Evolutionary conservation across 805 yeast genomes (phyloP), one percentile per base, ranked within the genome.

Genomic region (Wickerhamomyces hampshirensis): DNA sequence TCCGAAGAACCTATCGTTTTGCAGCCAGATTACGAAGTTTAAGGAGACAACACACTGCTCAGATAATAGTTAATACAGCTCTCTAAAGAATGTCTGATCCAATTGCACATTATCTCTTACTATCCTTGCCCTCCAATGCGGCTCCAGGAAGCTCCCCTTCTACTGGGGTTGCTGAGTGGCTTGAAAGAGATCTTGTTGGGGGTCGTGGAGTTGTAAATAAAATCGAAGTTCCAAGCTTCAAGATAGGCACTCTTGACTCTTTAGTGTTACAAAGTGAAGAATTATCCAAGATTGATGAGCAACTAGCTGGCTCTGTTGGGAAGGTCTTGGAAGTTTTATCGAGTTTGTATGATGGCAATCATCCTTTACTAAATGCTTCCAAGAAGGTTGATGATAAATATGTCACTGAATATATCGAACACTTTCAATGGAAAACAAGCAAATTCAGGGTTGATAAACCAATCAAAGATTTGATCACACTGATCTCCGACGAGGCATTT

Each of bases 181-280:
- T 85, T 40, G 76, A 78, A 46, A 59, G 69, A 34, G 58, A 65
- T 21, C 63, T 82, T 40, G 62, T 73, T 42, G 74, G 69, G 16
- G 89, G 88, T 15, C 71, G 66, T 47, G 69, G 73, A 28, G 78
- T 75, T 33, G 67, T 85, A 23, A 59, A 69, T 36, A 65, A 71
- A 38, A 74, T 84, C 40, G 65, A 68, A 24, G 68, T 88, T 34
- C 98, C 98, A 6, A 77, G 71, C 43, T 91, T 93, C 63, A 91
- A 93, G 60, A 86, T 93, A 44, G 97, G 97, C 19, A 89, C 98
- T 10, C 73, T 93, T 55, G 99, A 93, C 62, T 81, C 88, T 21
- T 71, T 93, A 42, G 94, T 93, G 37, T 79, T 83, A 50, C 89
- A 89, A 62, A 78, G 89, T 58, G 98, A 93, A 53, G 98, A 91